phyloP scores from a whole-genome alignment of 2,329 filamentous ascomycete species.

The Aspergillus sp. region DNA sequence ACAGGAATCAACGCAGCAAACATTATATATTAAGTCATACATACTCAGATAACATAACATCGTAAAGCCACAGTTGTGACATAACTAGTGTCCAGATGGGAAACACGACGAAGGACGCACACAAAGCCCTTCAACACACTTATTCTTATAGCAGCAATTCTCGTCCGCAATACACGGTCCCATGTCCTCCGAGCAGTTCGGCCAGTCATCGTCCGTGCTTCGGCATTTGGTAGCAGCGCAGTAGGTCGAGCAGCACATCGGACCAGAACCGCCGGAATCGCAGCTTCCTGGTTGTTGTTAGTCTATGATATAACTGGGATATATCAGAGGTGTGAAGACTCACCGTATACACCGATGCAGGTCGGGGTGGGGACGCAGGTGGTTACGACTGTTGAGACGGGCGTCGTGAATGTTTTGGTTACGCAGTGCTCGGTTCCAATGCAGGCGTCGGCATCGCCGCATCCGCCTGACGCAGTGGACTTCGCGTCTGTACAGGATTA shows the following conservation, averaged over 20 bases:
- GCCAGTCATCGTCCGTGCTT: slow-evolving; percentile 28
- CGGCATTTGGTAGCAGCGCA: slow-evolving; percentile 31
- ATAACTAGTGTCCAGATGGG: too few relatives aligned
- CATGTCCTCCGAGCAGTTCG: slow-evolving; percentile 26
- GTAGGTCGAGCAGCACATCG: slow-evolving; percentile 29
- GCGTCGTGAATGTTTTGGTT: slow-evolving; percentile 12
- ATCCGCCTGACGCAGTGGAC: neutral
- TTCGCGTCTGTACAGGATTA: neutral
- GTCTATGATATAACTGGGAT: too few relatives aligned
- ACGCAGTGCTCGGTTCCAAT: slow-evolving; percentile 11
- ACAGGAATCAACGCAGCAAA: too few relatives aligned
- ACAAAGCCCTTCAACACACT: slow-evolving; percentile 26
- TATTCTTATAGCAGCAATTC: slow-evolving; percentile 31
- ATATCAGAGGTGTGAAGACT: neutral
- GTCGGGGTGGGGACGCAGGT: slow-evolving; percentile 26
- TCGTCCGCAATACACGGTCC: slow-evolving; percentile 25
- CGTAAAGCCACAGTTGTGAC: too few relatives aligned
- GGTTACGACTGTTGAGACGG: slow-evolving; percentile 19
- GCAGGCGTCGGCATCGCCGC: slow-evolving; percentile 10
- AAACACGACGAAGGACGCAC: neutral
- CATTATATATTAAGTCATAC: too few relatives aligned
- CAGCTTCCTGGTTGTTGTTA: slow-evolving; percentile 15
- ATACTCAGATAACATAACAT: too few relatives aligned
- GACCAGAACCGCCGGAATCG: slow-evolving; percentile 17
- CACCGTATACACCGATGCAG: slow-evolving; percentile 27